Percentiles rank a stretch among this genome's conserved stretches.
Conservation (phyloP, 495 filamentous ascomycete species). For the Aspergillus egyptiacus region DNA sequence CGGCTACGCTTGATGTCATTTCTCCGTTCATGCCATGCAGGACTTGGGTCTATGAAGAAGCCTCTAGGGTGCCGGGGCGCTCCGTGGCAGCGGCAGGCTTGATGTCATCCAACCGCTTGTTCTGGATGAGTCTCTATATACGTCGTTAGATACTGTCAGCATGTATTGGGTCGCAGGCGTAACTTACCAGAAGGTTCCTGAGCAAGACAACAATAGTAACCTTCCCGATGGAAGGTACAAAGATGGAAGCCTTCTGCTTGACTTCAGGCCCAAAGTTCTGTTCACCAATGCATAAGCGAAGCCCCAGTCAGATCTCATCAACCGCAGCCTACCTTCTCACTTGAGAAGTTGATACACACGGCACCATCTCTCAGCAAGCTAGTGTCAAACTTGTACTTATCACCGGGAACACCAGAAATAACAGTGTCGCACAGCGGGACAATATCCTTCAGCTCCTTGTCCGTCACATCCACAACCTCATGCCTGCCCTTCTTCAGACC, state of each 20-base stretch:
- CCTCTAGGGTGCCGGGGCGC: conserved; percentile 39
- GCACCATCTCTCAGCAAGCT: conserved; percentile 77
- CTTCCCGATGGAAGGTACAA: conserved; percentile 93
- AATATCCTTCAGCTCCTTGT: conserved; percentile 69
- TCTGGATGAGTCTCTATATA: conserved; percentile 46
- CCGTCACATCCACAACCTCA: conserved; percentile 73
- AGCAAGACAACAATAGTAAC: conserved; percentile 91
- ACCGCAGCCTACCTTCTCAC: conserved; percentile 58
- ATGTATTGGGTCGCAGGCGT: not conserved
- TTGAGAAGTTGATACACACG: conserved; percentile 96
- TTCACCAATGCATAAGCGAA: not conserved
- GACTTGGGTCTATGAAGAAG: conserved; percentile 18
- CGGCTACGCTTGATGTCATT: conserved; percentile 11
- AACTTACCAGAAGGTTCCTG: conserved; percentile 76
- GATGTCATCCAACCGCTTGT: conserved; percentile 39
- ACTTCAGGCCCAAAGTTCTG: conserved; percentile 83
- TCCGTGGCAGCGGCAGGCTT: conserved; percentile 43
- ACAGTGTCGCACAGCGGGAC: conserved; percentile 87
- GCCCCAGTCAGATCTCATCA: not conserved
- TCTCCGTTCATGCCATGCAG: conserved; percentile 2
- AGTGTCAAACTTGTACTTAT: conserved; percentile 81
- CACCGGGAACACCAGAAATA: conserved; percentile 84
- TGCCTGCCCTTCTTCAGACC: conserved; percentile 77
- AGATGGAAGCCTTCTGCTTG: conserved; percentile 93
- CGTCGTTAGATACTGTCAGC: not conserved